Evolutionary conservation across 148 eudicot species (phyloP).

Genomic region (Hydrangea macrophylla): DNA sequence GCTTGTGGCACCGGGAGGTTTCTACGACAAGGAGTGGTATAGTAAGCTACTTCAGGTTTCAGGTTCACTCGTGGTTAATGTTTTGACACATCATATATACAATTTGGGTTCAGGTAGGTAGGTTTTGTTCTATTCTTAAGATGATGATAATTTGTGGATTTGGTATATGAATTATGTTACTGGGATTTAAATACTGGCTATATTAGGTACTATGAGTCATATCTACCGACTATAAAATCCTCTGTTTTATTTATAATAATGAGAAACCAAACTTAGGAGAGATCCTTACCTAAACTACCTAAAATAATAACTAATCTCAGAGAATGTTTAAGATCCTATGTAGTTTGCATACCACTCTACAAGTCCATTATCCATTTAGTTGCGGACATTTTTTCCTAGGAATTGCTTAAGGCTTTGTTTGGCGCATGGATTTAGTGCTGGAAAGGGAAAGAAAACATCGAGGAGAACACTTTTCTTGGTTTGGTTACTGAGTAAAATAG

Average conservation of each 20-base stretch:
- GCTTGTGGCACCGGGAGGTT: conserved; percentile 89
- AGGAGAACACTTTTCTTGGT: no score
- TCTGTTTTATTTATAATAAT: no score
- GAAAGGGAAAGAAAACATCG: no score
- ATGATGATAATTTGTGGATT: not conserved
- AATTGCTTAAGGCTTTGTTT: not conserved
- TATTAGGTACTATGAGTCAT: no score
- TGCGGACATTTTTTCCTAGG: not conserved
- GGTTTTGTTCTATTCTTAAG: conserved; percentile 6
- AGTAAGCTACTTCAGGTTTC: conserved; percentile 61
- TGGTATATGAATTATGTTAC: not conserved
- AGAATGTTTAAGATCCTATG: not conserved
- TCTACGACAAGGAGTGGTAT: conserved; percentile 71
- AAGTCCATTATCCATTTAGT: not conserved
- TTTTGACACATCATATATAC: conserved; percentile 78
- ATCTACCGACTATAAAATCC: no score
- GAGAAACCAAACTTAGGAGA: no score
- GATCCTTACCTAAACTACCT: not conserved
- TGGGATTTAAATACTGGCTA: not conserved
- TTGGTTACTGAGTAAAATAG: no score
- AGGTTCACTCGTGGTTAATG: conserved; percentile 56
- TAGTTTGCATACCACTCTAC: not conserved
- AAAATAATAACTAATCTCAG: not conserved
- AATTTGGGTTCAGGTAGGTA: conserved; percentile 86
- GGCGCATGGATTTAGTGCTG: no score